Base-by-base conservation (phyloP, 441 rosid genomes). In the Breynia disticha region DNA sequence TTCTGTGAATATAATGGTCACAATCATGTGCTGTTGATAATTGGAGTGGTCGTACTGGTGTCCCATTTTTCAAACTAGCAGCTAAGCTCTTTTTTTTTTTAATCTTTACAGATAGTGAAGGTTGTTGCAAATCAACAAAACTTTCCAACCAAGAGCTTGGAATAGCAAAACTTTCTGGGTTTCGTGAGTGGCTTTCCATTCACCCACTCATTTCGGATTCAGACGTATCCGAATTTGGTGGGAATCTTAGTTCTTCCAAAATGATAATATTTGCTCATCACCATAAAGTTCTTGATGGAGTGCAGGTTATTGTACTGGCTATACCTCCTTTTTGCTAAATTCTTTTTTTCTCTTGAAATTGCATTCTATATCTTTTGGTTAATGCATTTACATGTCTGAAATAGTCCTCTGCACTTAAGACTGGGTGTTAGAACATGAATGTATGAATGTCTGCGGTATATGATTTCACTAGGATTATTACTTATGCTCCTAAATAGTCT, bases 231-330 rank as follows among this genome's bases (percentile, higher is more conserved):
- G 80, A 81, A 61, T 60, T 76, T 57, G 79, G 70, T 67, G 63
- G 54, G 37, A 75, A 72, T 50, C 56, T 66, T 22, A 67, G 68
- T 64, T 70, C 77, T 59, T 75, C 64, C 48, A 91, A 91, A 66
- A 91, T 84, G 97, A 77, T 91, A 54, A 74, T 91, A 67, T 91
- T 91, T 77, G 98, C 85, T 48, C 97, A 91, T 77, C 98, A 91
- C 67, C 97, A 74, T 66, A 88, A 79, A 80, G 98, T 91, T 76
- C 90, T 91, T 50, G 83, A 91, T 73, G 83, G 94, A 59, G 73
- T 91, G 59, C 95, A 91, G 87, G 98, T 91, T 42, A 46, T 54
- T 60, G 49, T 49, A 32, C 44, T 16, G 21, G 19, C 42, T 45
- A 16, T 48, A 21, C 16, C 13, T 42, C 19, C 0, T 49, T 14